Conservation (phyloP, 2,329 filamentous ascomycete genomes). For the Aspergillus piperis region DNA sequence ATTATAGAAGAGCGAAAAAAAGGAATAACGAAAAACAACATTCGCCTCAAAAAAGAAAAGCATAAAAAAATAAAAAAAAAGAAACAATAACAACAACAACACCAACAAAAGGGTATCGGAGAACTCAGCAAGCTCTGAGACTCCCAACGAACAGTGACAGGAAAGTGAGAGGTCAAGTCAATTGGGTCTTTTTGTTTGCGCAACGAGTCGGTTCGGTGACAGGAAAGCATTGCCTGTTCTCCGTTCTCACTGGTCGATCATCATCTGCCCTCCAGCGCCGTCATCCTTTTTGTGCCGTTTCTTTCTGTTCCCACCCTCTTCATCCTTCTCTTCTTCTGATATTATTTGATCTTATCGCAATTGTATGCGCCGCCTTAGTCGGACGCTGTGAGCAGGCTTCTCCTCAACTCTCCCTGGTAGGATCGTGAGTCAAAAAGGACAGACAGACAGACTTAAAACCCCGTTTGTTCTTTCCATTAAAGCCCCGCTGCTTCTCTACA, state of each 20-base stretch:
- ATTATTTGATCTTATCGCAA: constrained; percentile 23
- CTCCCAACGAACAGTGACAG: neutral
- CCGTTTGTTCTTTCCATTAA: constrained; percentile 1
- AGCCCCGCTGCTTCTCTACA: constrained; percentile 22
- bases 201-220: constrained; percentile 1
- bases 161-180: neutral
- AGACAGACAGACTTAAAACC: neutral
- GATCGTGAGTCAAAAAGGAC: neutral
- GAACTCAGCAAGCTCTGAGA: constrained; percentile 7
- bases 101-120: neutral
- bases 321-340: constrained; percentile 20
- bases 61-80: neutral
- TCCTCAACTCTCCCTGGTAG: constrained; percentile 19
- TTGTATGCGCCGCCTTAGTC: constrained; percentile 37
- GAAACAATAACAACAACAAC: too few relatives aligned
- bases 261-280: constrained; percentile 21
- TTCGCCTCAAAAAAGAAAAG: neutral
- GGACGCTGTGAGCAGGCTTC: constrained; percentile 41
- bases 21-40: neutral
- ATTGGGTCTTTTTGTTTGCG: constrained; percentile 8
- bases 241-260: constrained; percentile 24
- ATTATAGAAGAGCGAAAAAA: neutral
- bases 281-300: constrained; percentile 16
- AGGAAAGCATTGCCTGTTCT: constrained; percentile 14
- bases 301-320: constrained; percentile 18